Evolutionary conservation across 768 basidiomycete genomes (phyloP).

Genomic region (Suillus occidentalis): DNA sequence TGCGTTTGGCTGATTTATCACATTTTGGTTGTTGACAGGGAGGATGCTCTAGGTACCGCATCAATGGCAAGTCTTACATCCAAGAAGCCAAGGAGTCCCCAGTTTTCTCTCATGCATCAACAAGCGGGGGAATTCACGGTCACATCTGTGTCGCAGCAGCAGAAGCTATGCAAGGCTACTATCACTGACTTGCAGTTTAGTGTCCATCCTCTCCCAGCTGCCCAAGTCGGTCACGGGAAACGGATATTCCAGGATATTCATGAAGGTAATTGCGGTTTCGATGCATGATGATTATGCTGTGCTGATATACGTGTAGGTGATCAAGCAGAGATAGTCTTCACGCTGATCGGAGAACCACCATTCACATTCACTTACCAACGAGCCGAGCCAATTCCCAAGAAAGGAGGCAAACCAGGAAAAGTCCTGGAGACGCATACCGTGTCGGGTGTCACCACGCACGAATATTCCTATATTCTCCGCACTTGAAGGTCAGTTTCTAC

Average conservation of each 20-base stretch:
- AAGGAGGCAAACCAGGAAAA: slow-evolving; percentile 69
- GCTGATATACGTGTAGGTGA: slow-evolving; percentile 52
- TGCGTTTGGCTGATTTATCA: slow-evolving; percentile 35
- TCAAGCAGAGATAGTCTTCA: slow-evolving; percentile 92
- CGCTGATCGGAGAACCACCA: slow-evolving; percentile 87
- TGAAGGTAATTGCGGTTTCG: slow-evolving; percentile 55
- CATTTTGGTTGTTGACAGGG: slow-evolving; percentile 9
- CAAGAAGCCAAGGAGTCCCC: slow-evolving; percentile 79
- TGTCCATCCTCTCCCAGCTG: slow-evolving; percentile 84
- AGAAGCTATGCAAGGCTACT: slow-evolving; percentile 85
- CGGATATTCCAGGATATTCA: slow-evolving; percentile 82
- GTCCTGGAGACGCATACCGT: slow-evolving; percentile 93
- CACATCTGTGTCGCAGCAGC: slow-evolving; percentile 86
- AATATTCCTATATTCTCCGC: slow-evolving; percentile 94
- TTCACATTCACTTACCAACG: slow-evolving; percentile 96
- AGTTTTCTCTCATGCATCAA: slow-evolving; percentile 83
- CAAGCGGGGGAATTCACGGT: slow-evolving; percentile 84
- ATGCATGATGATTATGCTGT: not conserved
- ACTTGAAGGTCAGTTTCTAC: slow-evolving; percentile 68
- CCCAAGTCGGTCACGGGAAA: slow-evolving; percentile 85
- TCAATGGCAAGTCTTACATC: slow-evolving; percentile 71
- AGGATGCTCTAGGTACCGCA: slow-evolving; percentile 58
- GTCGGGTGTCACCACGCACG: slow-evolving; percentile 67
- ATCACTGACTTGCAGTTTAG: slow-evolving; percentile 72
- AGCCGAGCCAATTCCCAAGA: slow-evolving; percentile 66